Evolutionary conservation across 768 basidiomycete genomes (phyloP), one percentile per base, ranked within the genome.

Genomic region (Lentinula sp.): DNA sequence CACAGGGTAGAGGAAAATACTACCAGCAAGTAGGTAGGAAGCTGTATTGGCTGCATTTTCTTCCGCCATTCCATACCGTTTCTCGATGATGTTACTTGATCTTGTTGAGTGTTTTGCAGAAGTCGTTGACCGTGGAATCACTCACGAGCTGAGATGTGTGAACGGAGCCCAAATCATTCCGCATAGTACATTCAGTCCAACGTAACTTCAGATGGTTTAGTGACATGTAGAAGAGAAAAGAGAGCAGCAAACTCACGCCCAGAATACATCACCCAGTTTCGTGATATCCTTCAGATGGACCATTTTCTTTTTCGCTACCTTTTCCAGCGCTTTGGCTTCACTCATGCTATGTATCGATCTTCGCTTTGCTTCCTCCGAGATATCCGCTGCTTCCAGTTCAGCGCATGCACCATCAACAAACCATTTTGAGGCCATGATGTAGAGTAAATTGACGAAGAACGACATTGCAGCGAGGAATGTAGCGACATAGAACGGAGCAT

Each of bases 141-240:
- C 85, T 67, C 67, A 89, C 88, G 90, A 78, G 11, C 87, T 84
- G 46, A 93, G 82, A 67, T 91, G 89, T 10, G 83, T 84, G 68
- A 90, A 91, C 3, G 90, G 91, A 3, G 83, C 75, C 90, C 90
- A 92, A 39, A 91, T 83, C 62, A 84, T 76, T 16, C 90, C 90
- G 62, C 87, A 93, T 15, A 91, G 73, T 11, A 91, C 70, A 63
- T 92, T 92, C n/a, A 90, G 67, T 2, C 80, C 85, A 60, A 91
- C 84, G 69, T 91, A 91, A 15, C 87, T 89, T 64, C 4, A 6
- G 31, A 31, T 57, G 18, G 11, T 65, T 62, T 60, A 64, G 57
- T 63, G 34, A 34, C 28, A 18, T 28, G 11, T 2, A 3, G 31
- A 58, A 15, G 46, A 9, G 31, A 45, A 50, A 10, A 23, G 32